Conservation (phyloP, 306 rosid genomes). For the Malus sylvestris region DNA sequence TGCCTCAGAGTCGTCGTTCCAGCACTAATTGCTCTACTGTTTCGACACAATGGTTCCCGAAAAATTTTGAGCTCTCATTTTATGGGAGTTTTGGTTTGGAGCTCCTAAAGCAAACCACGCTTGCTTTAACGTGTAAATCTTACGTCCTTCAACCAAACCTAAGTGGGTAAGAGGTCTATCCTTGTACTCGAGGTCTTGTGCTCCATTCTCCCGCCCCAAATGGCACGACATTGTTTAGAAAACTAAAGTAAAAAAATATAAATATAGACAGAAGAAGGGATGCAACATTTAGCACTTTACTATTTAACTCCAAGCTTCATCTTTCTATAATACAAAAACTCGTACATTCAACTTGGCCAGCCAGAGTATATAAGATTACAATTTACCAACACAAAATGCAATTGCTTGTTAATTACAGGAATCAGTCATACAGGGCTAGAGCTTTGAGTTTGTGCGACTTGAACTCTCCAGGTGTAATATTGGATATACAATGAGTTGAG, state of each 20-base stretch:
- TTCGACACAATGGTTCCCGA: neutral
- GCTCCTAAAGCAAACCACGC: neutral
- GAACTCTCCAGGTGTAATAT: constrained; percentile 61
- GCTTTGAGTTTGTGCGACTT: constrained; percentile 31
- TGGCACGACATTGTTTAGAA: neutral
- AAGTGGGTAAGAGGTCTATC: neutral
- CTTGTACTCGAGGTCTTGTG: neutral
- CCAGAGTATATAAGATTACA: neutral
- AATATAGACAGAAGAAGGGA: neutral
- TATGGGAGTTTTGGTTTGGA: no score
- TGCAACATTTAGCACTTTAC: neutral
- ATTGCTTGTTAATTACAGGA: neutral
- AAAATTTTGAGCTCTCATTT: neutral
- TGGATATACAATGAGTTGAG: constrained; percentile 59
- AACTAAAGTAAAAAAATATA: neutral
- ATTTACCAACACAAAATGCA: neutral
- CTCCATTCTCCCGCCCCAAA: neutral
- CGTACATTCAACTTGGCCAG: neutral
- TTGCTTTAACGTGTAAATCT: neutral
- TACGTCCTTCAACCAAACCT: neutral
- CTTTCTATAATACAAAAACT: neutral
- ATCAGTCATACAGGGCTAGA: constrained; percentile 43
- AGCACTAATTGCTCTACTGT: neutral
- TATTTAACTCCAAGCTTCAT: neutral
- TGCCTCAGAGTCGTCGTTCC: neutral